A percentile compares a stretch with the other conserved stretches of the same genome.
Conservation (phyloP, 176 grass and related monocot genomes). For the Raddia distichophylla region DNA sequence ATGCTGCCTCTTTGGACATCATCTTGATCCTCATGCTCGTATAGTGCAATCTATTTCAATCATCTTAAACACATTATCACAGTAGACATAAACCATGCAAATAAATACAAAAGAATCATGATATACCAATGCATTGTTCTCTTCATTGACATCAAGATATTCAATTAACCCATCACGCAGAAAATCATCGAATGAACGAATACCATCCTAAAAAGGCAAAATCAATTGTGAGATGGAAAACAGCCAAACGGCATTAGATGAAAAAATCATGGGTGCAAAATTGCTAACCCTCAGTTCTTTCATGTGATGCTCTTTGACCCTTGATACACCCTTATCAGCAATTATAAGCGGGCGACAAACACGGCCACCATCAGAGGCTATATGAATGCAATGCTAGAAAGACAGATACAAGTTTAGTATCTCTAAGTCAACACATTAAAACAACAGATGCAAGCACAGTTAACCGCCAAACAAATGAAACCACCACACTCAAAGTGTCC, state of each 20-base stretch:
- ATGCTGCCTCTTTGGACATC: constrained; percentile 70
- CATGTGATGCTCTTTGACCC: constrained; percentile 87
- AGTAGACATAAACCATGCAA: constrained; percentile 30
- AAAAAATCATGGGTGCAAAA: constrained; percentile 33
- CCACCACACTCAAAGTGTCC: neutral
- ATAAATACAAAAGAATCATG: constrained; percentile 24
- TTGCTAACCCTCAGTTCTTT: constrained; percentile 80
- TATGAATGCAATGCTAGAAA: constrained; percentile 78
- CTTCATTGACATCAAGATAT: constrained; percentile 98
- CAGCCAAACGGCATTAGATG: constrained; percentile 29
- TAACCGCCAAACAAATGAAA: constrained; percentile 1
- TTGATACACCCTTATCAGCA: constrained; percentile 89
- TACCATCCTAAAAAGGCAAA: constrained; percentile 69
- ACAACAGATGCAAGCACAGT: constrained; percentile 8
- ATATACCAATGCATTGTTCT: constrained; percentile 93
- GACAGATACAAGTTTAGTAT: constrained; percentile 36
- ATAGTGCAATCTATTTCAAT: constrained; percentile 84
- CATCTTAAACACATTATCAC: constrained; percentile 25
- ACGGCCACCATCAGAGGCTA: constrained; percentile 93
- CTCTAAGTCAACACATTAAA: constrained; percentile 9
- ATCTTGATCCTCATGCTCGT: constrained; percentile 80
- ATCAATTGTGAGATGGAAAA: constrained; percentile 34
- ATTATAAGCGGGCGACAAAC: constrained; percentile 97
- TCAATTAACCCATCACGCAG: constrained; percentile 91
- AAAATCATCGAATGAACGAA: constrained; percentile 93